phyloP scores from a whole-genome alignment of 768 basidiomycete genomes.

The Lactarius pseudohatsudake region DNA sequence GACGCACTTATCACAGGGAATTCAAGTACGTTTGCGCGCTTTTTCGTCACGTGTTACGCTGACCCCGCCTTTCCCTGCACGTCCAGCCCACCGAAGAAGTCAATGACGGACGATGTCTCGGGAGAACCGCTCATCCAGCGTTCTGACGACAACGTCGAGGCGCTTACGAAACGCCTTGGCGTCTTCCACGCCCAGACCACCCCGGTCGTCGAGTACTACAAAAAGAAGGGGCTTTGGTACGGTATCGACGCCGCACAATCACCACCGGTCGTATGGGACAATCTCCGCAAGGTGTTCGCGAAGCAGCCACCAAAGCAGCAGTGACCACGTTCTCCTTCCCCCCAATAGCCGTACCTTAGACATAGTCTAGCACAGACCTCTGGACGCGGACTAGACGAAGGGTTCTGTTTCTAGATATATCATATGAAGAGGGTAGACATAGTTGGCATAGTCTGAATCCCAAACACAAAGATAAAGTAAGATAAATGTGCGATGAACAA shows the following conservation, averaged over 20 bases:
- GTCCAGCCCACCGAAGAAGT: conserved; percentile 90
- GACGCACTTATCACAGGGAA: conserved; percentile 91
- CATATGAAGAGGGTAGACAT: conserved; percentile 14
- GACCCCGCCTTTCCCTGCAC: conserved; percentile 14
- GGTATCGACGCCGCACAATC: conserved; percentile 93
- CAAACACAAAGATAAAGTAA: background rate
- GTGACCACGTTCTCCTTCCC: background rate
- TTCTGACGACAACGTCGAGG: conserved; percentile 97
- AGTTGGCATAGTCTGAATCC: background rate
- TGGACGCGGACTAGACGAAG: conserved; percentile 3
- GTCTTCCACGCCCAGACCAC: conserved; percentile 95
- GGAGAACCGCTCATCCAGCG: conserved; percentile 97
- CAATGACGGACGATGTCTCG: conserved; percentile 89
- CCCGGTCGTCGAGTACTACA: conserved; percentile 97
- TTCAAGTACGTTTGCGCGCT: conserved; percentile 65
- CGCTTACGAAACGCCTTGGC: conserved; percentile 81
- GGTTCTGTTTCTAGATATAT: background rate
- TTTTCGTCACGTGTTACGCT: background rate
- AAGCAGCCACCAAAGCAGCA: conserved; percentile 33
- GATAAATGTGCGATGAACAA: background rate
- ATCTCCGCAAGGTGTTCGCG: conserved; percentile 64
- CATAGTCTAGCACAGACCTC: conserved; percentile 1
- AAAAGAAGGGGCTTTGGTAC: conserved; percentile 83
- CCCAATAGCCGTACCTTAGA: background rate
- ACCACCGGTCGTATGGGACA: conserved; percentile 90